Conservation (phyloP, 2,329 filamentous ascomycete species). For the Neurospora sp. region DNA sequence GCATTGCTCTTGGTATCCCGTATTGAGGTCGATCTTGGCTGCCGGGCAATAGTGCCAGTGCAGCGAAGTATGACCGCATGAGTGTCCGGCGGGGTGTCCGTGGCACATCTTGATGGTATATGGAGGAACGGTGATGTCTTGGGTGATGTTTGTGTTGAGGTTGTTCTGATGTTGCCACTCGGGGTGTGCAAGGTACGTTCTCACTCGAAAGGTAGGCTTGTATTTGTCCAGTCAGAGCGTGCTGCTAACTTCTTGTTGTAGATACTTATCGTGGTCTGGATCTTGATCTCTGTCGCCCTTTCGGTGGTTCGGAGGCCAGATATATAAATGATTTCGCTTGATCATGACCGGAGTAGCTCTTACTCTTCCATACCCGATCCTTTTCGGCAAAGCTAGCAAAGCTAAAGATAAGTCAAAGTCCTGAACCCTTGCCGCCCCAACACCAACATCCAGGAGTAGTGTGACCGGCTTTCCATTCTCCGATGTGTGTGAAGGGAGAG, state of each 20-base stretch:
- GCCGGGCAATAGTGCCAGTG: slow-evolving; percentile 45
- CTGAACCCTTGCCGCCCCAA: background rate
- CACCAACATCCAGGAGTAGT: background rate
- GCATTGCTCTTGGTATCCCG: slow-evolving; percentile 40
- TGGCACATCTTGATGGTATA: slow-evolving; percentile 35
- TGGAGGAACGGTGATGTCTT: background rate
- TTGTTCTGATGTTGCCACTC: background rate
- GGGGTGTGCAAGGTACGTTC: background rate
- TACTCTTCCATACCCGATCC: background rate
- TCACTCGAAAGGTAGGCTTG: background rate
- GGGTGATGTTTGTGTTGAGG: background rate
- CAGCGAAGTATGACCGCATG: slow-evolving; percentile 44
- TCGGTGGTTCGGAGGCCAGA: background rate
- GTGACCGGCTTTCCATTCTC: background rate
- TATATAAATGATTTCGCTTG: background rate
- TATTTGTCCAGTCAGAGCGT: background rate
- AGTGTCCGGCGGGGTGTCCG: slow-evolving; percentile 42
- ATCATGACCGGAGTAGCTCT: background rate
- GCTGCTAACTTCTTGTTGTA: background rate
- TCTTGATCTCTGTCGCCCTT: background rate
- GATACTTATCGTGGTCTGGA: background rate
- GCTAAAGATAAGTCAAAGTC: background rate
- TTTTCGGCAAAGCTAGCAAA: background rate
- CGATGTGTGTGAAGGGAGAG: background rate
- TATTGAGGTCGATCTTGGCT: slow-evolving; percentile 37